Evolutionary conservation across 169 alveolate genomes (phyloP).

Genomic region (Eimeria acervulina): DNA sequence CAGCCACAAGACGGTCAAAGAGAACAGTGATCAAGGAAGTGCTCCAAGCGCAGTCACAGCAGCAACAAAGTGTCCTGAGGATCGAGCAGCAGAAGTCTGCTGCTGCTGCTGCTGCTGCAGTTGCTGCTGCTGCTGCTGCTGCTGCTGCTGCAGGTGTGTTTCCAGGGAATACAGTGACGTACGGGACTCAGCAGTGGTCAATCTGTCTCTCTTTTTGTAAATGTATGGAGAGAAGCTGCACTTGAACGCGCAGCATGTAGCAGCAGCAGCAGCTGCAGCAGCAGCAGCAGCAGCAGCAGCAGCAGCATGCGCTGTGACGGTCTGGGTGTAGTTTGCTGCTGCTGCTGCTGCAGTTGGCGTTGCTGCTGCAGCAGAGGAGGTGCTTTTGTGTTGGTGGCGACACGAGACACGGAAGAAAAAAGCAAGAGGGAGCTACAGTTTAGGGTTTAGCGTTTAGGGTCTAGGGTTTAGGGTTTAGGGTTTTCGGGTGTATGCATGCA

Average conservation of each 20-base stretch:
- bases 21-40: too few relatives aligned
- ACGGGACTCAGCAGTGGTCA: too few relatives aligned
- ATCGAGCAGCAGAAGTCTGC: too few relatives aligned
- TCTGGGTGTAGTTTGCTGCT: neutral
- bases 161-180: too few relatives aligned
- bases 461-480: constrained; percentile 13
- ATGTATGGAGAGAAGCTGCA: neutral
- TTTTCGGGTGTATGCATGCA: too few relatives aligned
- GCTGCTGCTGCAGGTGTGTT: too few relatives aligned
- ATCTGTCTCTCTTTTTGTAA: neutral
- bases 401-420: neutral
- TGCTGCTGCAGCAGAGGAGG: constrained; percentile 39
- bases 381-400: neutral
- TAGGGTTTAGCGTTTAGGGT: constrained; percentile 2
- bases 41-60: too few relatives aligned
- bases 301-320: neutral
- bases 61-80: too few relatives aligned
- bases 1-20: too few relatives aligned
- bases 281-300: constrained; percentile 55
- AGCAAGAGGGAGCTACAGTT: too few relatives aligned
- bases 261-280: constrained; percentile 34
- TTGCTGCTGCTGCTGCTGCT: too few relatives aligned
- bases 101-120: too few relatives aligned
- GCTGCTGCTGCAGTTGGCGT: neutral
- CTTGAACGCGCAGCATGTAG: neutral